These are phyloP conservation scores for Talaromyces piceae DNA, from an alignment of 2,329 filamentous ascomycete species.

Conservation along the genomic window DNA sequence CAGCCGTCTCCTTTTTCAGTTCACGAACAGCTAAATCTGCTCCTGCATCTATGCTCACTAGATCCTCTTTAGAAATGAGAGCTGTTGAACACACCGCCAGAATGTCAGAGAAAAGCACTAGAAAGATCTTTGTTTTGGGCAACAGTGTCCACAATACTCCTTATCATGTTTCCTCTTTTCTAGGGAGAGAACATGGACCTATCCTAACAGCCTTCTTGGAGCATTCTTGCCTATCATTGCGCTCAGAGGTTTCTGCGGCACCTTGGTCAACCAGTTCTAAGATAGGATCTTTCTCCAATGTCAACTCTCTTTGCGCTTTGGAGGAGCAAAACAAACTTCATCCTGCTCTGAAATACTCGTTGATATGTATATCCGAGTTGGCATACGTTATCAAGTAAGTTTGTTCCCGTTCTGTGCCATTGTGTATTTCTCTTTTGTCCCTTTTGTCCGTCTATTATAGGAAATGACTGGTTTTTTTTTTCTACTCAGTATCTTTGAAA, in stretches of 20 bases:
- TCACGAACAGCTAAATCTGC: too few species aligned
- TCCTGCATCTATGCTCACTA: background rate
- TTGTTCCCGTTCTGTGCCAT: background rate
- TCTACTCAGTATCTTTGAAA: background rate
- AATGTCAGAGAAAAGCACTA: slow-evolving; percentile 51
- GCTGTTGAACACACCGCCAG: background rate
- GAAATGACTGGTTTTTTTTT: background rate
- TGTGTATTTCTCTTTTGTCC: background rate
- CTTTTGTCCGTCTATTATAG: background rate
- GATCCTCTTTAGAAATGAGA: background rate
- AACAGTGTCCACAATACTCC: background rate
- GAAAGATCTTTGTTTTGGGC: slow-evolving; percentile 31
- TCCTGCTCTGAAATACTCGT: background rate
- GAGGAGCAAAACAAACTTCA: background rate
- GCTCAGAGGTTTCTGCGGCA: background rate
- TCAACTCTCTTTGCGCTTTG: background rate
- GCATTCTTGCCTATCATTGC: background rate
- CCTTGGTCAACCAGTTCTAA: background rate
- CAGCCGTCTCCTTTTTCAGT: too few species aligned
- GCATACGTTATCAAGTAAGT: background rate
- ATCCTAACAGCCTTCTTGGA: background rate
- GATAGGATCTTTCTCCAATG: background rate
- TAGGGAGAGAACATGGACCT: background rate
- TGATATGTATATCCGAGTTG: background rate
- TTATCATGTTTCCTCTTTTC: background rate